Conservation (phyloP, 768 basidiomycete species). For the Phanerochaete carnosa region DNA sequence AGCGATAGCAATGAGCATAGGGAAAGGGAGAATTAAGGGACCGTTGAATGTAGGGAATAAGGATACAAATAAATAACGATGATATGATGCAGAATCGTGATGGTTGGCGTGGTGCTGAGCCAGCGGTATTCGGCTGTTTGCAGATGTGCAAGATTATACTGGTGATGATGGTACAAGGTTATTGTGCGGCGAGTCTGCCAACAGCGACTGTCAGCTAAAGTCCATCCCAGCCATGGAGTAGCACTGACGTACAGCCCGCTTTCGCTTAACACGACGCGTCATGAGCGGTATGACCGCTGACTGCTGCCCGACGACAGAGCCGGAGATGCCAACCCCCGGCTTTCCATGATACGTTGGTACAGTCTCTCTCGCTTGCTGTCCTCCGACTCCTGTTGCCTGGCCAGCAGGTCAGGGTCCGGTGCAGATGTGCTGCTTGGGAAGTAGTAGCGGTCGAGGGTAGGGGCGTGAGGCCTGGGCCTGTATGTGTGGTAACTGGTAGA, state of each 20-base stretch:
- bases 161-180: not conserved
- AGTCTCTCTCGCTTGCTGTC: constrained; percentile 1
- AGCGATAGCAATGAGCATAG: not conserved
- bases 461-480: not conserved
- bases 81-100: not conserved
- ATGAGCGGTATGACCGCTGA: not conserved
- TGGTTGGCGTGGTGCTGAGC: not conserved
- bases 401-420: constrained; percentile 1
- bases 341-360: not conserved
- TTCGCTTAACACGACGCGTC: not conserved
- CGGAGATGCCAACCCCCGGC: not conserved
- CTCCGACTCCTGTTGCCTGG: constrained; percentile 3
- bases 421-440: constrained; percentile 3
- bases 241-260: not conserved
- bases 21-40: not conserved
- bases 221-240: not conserved
- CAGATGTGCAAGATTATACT: not conserved
- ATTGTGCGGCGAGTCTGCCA: not conserved
- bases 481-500: not conserved
- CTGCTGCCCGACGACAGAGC: not conserved
- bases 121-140: not conserved
- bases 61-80: not conserved
- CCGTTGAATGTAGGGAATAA: not conserved
- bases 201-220: not conserved
- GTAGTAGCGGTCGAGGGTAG: constrained; percentile 8